Evolutionary conservation across 352 stramenopile genomes (phyloP), one percentile per base, ranked within the genome.

Genomic region (Phytophthora sp.): DNA sequence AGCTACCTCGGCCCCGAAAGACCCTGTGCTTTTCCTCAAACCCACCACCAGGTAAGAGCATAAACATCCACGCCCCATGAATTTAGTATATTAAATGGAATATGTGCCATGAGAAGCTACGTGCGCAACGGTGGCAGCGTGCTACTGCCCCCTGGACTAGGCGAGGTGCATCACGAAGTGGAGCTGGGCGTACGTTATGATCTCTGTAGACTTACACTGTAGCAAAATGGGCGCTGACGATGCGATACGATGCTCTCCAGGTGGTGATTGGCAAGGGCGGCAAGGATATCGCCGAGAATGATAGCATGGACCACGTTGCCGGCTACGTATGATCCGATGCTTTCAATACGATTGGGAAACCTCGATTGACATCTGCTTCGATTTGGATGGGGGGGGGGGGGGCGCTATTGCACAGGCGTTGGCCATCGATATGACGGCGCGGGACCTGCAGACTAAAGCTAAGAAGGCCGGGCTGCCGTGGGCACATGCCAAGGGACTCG

Each of bases 11-110:
- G 82, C 80, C 26, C 85, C 82, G 1, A 90, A 90, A 66, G 73
- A 90, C 44, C 87, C 87, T 39, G 79, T 94, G 41, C 57, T 93
- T 46, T 95, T 94, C 69, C 76, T 95, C 54, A 95, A 95, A 57
- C 87, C 87, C 18, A 94, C 85, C 31, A 86, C 66, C 36, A 86
- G 71, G 77, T 84, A 47, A 41, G n/a, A 13, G 2, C 15, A 33
- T 23, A n/a, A 16, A n/a, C n/a, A n/a, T n/a, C n/a, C n/a, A n/a
- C n/a, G n/a, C n/a, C n/a, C n/a, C n/a, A n/a, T n/a, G n/a, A n/a
- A n/a, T n/a, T n/a, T n/a, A n/a, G n/a, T n/a, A n/a, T n/a, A n/a
- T n/a, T n/a, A n/a, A n/a, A n/a, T n/a, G n/a, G n/a, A n/a, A n/a
- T n/a, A n/a, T n/a, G n/a, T n/a, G n/a, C n/a, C n/a, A n/a, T n/a